These are phyloP conservation scores for Herpetospermum pedunculosum DNA, from an alignment of 306 rosid species.

Conservation along the genomic window DNA sequence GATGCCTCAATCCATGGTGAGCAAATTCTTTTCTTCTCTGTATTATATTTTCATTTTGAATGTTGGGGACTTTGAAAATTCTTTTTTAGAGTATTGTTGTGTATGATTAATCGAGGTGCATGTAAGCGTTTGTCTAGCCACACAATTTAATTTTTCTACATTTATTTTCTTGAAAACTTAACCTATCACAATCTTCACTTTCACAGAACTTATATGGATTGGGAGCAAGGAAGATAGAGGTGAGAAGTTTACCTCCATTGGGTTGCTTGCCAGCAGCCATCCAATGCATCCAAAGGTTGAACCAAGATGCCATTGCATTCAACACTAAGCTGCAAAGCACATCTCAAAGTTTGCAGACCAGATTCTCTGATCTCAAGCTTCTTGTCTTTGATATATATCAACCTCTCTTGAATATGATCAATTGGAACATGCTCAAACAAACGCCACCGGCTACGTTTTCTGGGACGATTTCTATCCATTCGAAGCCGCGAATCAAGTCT, in stretches of 20 bases:
- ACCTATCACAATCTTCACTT: background rate
- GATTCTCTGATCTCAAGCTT: slow-evolving; percentile 33
- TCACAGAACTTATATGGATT: slow-evolving; percentile 43
- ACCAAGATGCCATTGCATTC: slow-evolving; percentile 40
- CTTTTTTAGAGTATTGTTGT: no score
- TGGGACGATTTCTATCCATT: slow-evolving; percentile 69
- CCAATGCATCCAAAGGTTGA: slow-evolving; percentile 33
- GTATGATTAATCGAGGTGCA: background rate
- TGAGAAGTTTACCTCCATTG: slow-evolving; percentile 40
- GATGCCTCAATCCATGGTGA: no score
- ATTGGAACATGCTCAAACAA: slow-evolving; percentile 42
- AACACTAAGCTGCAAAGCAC: slow-evolving; percentile 38
- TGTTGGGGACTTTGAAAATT: no score
- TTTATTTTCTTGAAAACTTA: background rate
- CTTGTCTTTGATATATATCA: slow-evolving; percentile 38
- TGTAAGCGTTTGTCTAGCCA: background rate
- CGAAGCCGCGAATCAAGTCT: slow-evolving; percentile 39
- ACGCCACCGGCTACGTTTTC: slow-evolving; percentile 42
- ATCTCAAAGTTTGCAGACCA: slow-evolving; percentile 27
- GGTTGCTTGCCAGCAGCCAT: slow-evolving; percentile 45
- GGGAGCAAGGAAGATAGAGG: slow-evolving; percentile 42
- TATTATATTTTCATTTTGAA: no score
- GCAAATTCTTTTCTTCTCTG: no score
- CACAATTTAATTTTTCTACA: background rate
- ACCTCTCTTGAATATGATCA: slow-evolving; percentile 43